Conservation (phyloP, 495 filamentous ascomycete species). For the Viridothelium virens region DNA sequence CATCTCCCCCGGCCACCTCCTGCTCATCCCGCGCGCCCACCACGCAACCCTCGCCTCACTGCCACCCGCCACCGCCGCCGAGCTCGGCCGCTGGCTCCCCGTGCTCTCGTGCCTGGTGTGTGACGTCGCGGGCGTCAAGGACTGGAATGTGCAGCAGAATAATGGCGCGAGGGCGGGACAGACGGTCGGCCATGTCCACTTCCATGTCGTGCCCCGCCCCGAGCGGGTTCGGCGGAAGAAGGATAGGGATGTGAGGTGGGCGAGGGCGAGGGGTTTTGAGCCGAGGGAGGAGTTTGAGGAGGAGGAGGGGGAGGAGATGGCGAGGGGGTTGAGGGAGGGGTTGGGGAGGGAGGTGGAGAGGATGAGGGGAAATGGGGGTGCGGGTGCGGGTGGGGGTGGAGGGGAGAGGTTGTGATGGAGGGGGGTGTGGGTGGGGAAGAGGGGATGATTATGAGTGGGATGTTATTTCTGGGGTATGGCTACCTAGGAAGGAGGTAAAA, state of each 20-base stretch:
- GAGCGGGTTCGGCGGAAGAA: not conserved
- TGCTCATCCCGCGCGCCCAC: conserved; percentile 66
- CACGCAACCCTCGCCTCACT: conserved; percentile 63
- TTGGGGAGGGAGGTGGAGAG: not conserved
- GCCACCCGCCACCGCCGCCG: conserved; percentile 50
- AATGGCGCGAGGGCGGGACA: conserved; percentile 84
- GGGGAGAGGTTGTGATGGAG: not conserved
- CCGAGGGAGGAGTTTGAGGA: conserved; percentile 5
- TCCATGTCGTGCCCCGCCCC: conserved; percentile 74
- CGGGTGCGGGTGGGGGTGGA: too few relatives aligned
- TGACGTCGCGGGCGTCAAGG: conserved; percentile 53
- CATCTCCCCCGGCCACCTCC: conserved; percentile 66
- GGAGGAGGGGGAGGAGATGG: not conserved
- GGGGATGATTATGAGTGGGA: not conserved
- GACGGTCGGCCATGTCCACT: conserved; percentile 85
- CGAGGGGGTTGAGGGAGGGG: not conserved
- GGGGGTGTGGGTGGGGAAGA: too few relatives aligned
- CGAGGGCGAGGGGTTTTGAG: not conserved
- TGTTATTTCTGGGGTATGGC: not conserved
- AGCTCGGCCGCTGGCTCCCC: conserved; percentile 56
- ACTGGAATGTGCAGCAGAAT: conserved; percentile 94
- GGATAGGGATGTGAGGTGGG: not conserved
- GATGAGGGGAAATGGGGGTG: too few relatives aligned
- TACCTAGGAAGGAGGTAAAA: too few relatives aligned
- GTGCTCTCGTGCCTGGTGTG: conserved; percentile 64